These are phyloP conservation scores for Didymella arachidicola DNA, from an alignment of 2,329 filamentous ascomycete genomes.

Conservation along the genomic window DNA sequence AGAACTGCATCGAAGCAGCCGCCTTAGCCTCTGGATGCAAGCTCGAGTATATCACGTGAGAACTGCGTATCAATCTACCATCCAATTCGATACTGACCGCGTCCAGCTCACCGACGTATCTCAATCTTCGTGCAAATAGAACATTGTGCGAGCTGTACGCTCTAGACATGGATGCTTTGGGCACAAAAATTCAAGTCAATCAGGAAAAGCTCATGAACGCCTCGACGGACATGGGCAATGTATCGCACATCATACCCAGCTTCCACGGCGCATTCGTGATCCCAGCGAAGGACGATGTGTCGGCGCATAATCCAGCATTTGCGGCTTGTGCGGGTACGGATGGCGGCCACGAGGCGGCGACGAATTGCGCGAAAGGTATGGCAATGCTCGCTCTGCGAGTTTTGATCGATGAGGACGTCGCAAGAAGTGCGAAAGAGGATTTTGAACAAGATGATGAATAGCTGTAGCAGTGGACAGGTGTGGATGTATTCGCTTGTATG, in stretches of 20 bases:
- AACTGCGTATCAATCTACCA: not conserved
- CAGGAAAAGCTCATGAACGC: slow-evolving; percentile 51
- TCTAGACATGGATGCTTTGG: slow-evolving; percentile 54
- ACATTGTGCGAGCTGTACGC: slow-evolving; percentile 56
- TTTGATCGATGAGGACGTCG: slow-evolving; percentile 27
- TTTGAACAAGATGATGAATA: slow-evolving; percentile 26
- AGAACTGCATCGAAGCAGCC: slow-evolving; percentile 42
- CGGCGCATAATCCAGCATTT: slow-evolving; percentile 55
- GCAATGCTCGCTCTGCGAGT: slow-evolving; percentile 40
- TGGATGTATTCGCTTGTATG: too few relatives aligned
- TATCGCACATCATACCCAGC: slow-evolving; percentile 27
- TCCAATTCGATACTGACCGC: slow-evolving; percentile 1
- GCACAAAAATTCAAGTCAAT: slow-evolving; percentile 49
- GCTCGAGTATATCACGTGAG: slow-evolving; percentile 49
- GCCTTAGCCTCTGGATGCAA: slow-evolving; percentile 31
- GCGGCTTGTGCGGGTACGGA: slow-evolving; percentile 52
- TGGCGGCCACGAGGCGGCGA: slow-evolving; percentile 52
- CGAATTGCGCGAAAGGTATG: slow-evolving; percentile 58
- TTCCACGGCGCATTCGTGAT: slow-evolving; percentile 61
- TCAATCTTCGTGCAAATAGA: slow-evolving; percentile 57
- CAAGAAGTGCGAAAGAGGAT: slow-evolving; percentile 22
- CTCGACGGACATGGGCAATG: slow-evolving; percentile 30
- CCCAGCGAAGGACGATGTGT: slow-evolving; percentile 48
- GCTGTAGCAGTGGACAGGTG: not conserved
- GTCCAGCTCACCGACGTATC: slow-evolving; percentile 52